Base-by-base conservation (phyloP, 768 basidiomycete genomes). In the Psilocybe subaeruginosa region DNA sequence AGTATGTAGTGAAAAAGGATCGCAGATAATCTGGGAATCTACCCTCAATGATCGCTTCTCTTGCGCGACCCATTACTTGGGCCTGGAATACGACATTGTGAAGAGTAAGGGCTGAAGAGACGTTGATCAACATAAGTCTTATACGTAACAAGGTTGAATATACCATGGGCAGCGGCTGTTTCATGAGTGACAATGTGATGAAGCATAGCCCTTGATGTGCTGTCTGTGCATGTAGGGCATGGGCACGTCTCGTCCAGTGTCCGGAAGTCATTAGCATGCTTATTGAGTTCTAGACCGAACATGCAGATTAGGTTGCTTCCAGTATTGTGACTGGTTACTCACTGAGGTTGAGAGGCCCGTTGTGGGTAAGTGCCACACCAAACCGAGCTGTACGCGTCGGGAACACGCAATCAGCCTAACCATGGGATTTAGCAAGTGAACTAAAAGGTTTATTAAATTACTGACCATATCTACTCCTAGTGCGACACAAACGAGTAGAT, bases 381-480 rank as follows among this genome's bases (percentile, higher is more conserved):
- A 96, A 96, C 30, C 94, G 84, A 39, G 94, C 95, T 0, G 95
- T 96, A 60, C 95, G 84, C 1, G 94, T 97, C 33, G 94, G 95
- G 68, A 95, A 96, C 9, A 97, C 94, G 64, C 94, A 97, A 71
- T 97, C 94, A 0, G 93, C 93, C 92, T 93, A 61, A 8, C 23
- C 17, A 63, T 6, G 62, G 23, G 8, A 27, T 17, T 33, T 37
- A 43, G 2, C 29, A 14, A 35, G 23, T 23, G 30, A 52, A 43
- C 43, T 48, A 27, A 54, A 19, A 33, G 14, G 48, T 43, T 30
- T 17, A 19, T 62, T n/a, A 27, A 45, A 29, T 19, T 5, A 33
- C 77, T 31, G 63, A 91, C 93, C 93, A 97, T 96, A 69, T 97
- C 94, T 31, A 96, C 83, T 12, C 94, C 94, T n/a, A 97, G 78